Evolutionary conservation across 2,329 filamentous ascomycete species (phyloP).

Genomic region (Pseudocercospora cruenta): DNA sequence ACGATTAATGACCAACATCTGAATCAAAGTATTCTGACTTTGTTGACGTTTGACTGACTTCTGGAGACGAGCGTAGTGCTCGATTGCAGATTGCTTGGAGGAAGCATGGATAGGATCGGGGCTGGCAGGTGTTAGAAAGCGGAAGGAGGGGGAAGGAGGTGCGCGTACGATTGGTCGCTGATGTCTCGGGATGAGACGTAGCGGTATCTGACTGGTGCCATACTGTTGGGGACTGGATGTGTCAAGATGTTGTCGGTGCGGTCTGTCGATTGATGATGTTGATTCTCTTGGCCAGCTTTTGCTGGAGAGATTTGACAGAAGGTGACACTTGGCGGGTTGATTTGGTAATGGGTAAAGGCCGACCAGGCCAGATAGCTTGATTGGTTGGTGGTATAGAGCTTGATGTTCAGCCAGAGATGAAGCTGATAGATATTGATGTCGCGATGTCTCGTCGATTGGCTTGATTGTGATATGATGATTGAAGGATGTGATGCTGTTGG

Average conservation of each 20-base stretch:
- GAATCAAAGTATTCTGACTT: slow-evolving; percentile 5
- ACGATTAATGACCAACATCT: slow-evolving; percentile 7
- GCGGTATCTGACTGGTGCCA: slow-evolving; percentile 18
- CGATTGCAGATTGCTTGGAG: slow-evolving; percentile 8
- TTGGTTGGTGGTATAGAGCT: too few species aligned
- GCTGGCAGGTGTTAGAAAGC: neutral
- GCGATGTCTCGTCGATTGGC: neutral
- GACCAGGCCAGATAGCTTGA: slow-evolving; percentile 6
- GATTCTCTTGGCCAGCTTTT: neutral
- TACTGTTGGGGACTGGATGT: neutral
- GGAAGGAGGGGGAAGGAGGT: neutral
- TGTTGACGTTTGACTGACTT: neutral
- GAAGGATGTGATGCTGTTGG: neutral
- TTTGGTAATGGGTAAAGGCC: neutral
- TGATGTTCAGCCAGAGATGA: neutral
- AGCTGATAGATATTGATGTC: neutral
- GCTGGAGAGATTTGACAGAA: neutral
- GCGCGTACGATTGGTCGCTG: neutral
- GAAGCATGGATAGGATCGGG: neutral
- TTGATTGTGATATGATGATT: neutral
- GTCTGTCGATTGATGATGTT: neutral
- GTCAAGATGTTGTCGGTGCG: neutral
- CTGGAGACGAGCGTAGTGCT: slow-evolving; percentile 4
- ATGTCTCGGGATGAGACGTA: slow-evolving; percentile 12
- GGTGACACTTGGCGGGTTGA: neutral